Base-by-base conservation (phyloP, 371 early-diverging fungal genomes). In the Actinomortierella ambigua region DNA sequence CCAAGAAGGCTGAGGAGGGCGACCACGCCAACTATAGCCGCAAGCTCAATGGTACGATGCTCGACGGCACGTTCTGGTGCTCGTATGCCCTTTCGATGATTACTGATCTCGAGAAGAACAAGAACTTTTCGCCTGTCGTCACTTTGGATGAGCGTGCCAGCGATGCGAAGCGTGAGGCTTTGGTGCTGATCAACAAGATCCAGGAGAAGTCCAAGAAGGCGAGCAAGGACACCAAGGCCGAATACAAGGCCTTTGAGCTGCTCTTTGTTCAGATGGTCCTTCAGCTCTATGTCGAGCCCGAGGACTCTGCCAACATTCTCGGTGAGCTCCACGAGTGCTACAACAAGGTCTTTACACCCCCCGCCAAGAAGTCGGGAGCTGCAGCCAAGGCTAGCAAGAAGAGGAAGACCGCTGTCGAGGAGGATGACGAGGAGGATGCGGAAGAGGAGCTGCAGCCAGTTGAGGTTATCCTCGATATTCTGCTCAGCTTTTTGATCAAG, bases 391-490 rank as follows among this genome's bases (percentile, higher is more conserved):
- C 53, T 27, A 69, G 73, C 53, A 68, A 70, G 23, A 48, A 39
- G 26, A 68, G 62, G 68, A 34, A 11, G 7, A 34, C 34, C 11
- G 34, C 34, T 34, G 34, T 65, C n/a, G n/a, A n/a, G n/a, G n/a
- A 71, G 55, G 57, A 75, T 20, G 77, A 71, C 5, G 78, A 70
- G 6, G 79, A 82, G 1, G 87, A 80, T 0, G 75, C 81, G 17
- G 85, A 87, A 17, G 85, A 84, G 23, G 88, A 88, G 57, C 90
- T 85, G 14, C 81, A 89, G 50, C 93, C 96, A 3, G 84, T 93
- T 39, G 96, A 96, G 62, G 97, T 96, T 29, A 82, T 97, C 62
- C 83, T 95, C 6, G 98, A 97, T 81, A 89, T 95, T 39, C 78
- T 96, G 58, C 79, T 98, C 64, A 87, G 91, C 68, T 90, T 96